Evolutionary conservation across 2,329 filamentous ascomycete species (phyloP).

Genomic region (Trichoderma lentiforme): DNA sequence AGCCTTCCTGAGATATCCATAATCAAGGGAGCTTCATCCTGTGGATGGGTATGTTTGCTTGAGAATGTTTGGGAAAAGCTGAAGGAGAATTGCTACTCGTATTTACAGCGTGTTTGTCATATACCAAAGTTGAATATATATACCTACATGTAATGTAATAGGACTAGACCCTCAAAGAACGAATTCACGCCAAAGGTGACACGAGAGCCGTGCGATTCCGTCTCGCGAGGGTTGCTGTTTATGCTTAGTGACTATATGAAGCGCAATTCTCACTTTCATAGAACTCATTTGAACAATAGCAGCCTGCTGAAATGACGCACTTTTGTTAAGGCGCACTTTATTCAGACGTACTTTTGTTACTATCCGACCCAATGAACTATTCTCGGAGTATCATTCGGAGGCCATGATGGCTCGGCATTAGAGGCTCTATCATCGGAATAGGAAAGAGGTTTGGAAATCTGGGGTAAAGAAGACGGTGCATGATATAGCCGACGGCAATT

Average conservation of each 20-base stretch:
- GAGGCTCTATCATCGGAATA: background rate
- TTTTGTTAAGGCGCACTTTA: no score
- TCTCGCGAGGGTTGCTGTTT: background rate
- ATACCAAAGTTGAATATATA: background rate
- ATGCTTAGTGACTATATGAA: background rate
- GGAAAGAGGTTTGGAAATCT: background rate
- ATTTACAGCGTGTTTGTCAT: background rate
- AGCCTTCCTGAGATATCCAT: background rate
- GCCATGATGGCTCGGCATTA: background rate
- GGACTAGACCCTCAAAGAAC: background rate
- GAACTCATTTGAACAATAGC: background rate
- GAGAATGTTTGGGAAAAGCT: background rate
- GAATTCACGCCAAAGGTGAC: background rate
- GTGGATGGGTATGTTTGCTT: background rate
- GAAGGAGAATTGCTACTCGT: background rate
- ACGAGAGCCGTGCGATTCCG: background rate
- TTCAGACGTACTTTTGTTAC: no score
- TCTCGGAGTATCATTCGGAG: conserved; percentile 5
- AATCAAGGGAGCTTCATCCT: background rate
- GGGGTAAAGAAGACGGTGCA: background rate
- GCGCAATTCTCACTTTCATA: no score
- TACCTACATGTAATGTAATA: background rate
- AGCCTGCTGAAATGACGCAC: background rate
- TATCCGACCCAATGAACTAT: background rate
- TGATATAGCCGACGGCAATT: conserved; percentile 3